Conservation (phyloP, 495 filamentous ascomycete species). For the Parmelia sp. region DNA sequence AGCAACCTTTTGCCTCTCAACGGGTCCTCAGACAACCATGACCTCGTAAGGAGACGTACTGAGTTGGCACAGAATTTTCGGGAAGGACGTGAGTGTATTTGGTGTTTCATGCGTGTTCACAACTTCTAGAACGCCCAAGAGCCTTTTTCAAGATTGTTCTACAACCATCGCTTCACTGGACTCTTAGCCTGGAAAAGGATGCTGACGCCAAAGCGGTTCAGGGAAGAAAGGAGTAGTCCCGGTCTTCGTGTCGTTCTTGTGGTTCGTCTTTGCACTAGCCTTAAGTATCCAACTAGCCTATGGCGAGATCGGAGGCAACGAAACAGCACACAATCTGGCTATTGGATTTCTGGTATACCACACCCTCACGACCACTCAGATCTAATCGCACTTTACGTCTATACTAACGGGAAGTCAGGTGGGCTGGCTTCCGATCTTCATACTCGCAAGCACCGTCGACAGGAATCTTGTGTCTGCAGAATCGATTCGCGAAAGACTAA, state of each 20-base stretch:
- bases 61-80: conserved; percentile 34
- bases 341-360: conserved; percentile 36
- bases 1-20: conserved; percentile 32
- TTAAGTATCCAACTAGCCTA: conserved; percentile 36
- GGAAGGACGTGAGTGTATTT: conserved; percentile 23
- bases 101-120: too few relatives aligned
- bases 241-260: conserved; percentile 37
- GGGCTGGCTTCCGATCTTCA: conserved; percentile 40
- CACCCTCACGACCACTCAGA: too few relatives aligned
- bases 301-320: conserved; percentile 36
- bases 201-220: too few relatives aligned
- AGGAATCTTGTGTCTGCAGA: conserved; percentile 42
- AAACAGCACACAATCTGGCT: conserved; percentile 42
- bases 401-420: background rate
- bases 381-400: conserved; percentile 1
- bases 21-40: conserved; percentile 24
- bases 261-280: conserved; percentile 36
- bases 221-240: conserved; percentile 34
- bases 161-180: too few relatives aligned
- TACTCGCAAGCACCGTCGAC: conserved; percentile 43
- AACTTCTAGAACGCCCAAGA: too few relatives aligned
- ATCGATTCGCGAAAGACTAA: conserved; percentile 23
- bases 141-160: too few relatives aligned
- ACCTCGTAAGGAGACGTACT: conserved; percentile 26
- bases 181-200: too few relatives aligned